Evolutionary conservation across 2,329 filamentous ascomycete species (phyloP).

Genomic region (Nemania sp.): DNA sequence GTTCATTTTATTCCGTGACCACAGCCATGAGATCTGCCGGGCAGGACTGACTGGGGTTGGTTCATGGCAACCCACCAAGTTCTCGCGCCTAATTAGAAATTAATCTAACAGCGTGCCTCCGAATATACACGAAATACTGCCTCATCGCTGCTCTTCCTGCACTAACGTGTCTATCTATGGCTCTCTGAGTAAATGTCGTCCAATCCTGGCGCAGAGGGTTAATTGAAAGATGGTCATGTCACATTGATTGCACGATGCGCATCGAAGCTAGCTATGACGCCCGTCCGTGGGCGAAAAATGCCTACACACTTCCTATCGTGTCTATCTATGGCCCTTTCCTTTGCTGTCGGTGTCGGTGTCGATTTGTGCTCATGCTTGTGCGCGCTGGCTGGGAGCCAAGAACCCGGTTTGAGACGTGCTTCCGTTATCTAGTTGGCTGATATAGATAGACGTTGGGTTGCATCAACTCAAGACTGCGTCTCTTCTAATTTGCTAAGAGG

Average conservation of each 20-base stretch:
- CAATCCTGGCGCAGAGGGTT: constrained; percentile 6
- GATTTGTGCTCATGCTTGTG: neutral
- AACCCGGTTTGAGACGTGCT: constrained; percentile 6
- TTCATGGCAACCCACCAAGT: neutral
- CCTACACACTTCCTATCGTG: too few species aligned
- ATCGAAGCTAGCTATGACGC: too few species aligned
- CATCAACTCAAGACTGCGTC: neutral
- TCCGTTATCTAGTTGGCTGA: constrained; percentile 7
- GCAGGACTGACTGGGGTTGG: neutral
- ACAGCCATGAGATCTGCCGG: constrained; percentile 10
- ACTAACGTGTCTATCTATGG: constrained; percentile 1
- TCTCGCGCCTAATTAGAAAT: constrained; percentile 21
- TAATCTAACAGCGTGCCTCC: constrained; percentile 10
- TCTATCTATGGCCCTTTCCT: too few species aligned
- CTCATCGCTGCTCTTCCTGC: constrained; percentile 3
- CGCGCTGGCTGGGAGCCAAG: constrained; percentile 2
- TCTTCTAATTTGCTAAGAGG: neutral
- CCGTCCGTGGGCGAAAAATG: too few species aligned
- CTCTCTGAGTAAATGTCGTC: neutral
- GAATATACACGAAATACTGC: neutral
- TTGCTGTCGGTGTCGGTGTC: too few species aligned
- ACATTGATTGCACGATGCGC: too few species aligned
- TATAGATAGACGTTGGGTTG: neutral
- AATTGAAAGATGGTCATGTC: neutral
- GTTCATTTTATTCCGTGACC: neutral